phyloP scores from a whole-genome alignment of 495 filamentous ascomycete species.

The Xanthoparmelia taractica region DNA sequence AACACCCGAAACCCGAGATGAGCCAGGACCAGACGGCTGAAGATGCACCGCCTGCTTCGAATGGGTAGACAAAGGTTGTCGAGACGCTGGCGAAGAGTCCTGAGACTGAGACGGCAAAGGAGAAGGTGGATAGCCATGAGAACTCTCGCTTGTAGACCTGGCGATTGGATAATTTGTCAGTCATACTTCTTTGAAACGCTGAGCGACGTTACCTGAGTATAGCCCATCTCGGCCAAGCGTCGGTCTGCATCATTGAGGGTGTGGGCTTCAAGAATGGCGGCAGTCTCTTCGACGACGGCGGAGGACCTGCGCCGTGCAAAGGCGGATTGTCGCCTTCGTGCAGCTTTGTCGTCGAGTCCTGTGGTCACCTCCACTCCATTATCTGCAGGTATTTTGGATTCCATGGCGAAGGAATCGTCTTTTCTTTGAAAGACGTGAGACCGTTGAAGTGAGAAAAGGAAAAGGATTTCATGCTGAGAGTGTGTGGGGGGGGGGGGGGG shows the following conservation, averaged over 20 bases:
- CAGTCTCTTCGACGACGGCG: slow-evolving; percentile 19
- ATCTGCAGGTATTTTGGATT: not conserved
- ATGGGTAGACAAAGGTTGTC: slow-evolving; percentile 54
- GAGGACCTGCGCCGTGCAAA: slow-evolving; percentile 19
- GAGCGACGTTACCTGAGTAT: slow-evolving; percentile 23
- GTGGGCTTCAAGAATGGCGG: slow-evolving; percentile 18
- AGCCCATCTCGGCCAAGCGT: slow-evolving; percentile 29
- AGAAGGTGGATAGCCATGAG: slow-evolving; percentile 53
- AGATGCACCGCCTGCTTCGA: slow-evolving; percentile 52
- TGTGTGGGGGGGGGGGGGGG: not conserved
- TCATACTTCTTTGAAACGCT: not conserved
- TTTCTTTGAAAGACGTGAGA: not conserved
- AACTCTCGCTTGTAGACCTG: slow-evolving; percentile 58
- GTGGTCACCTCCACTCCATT: not conserved
- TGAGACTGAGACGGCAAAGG: slow-evolving; percentile 55
- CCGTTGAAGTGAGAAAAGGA: not conserved
- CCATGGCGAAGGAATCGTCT: not conserved
- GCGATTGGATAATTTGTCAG: not conserved
- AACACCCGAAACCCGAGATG: slow-evolving; percentile 54
- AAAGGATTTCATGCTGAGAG: not conserved
- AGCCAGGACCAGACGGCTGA: slow-evolving; percentile 60
- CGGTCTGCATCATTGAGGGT: slow-evolving; percentile 26
- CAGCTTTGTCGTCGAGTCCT: not conserved
- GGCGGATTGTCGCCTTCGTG: slow-evolving; percentile 14
- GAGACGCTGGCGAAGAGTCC: slow-evolving; percentile 54